Evolutionary conservation across 139 green algal species (phyloP).

Genomic region (Nannochloris sp.): DNA sequence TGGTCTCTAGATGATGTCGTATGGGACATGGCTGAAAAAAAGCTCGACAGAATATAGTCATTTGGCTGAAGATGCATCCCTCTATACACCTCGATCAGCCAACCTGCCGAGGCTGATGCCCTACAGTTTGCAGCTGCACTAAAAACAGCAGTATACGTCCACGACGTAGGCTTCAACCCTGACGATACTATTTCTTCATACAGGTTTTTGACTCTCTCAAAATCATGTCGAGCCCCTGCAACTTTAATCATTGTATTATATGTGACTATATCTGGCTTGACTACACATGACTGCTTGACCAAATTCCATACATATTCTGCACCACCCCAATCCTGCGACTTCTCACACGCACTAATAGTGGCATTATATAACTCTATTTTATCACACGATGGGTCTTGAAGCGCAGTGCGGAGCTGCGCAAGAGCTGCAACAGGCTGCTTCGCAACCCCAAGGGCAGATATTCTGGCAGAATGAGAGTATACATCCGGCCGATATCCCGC

Average conservation of each 20-base stretch:
- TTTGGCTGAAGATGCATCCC: conserved; percentile 32
- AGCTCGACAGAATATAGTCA: conserved; percentile 31
- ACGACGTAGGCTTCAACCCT: conserved; percentile 16
- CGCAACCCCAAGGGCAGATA: conserved; percentile 1
- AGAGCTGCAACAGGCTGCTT: conserved; percentile 17
- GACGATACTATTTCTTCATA: conserved; percentile 14
- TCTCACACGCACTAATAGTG: conserved; percentile 28
- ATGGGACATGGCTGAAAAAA: conserved; percentile 31
- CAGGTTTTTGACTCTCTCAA: conserved; percentile 13
- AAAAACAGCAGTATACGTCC: conserved; percentile 38
- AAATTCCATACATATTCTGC: conserved; percentile 16
- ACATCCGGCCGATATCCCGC: conserved; percentile 11
- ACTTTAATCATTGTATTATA: conserved; percentile 42
- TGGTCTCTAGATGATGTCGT: conserved; percentile 20
- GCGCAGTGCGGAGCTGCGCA: conserved; percentile 13
- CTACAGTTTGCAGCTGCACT: conserved; percentile 9
- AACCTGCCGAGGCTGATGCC: conserved; percentile 4
- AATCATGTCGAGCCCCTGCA: background rate
- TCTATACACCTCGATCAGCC: conserved; percentile 18
- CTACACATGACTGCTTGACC: conserved; percentile 10
- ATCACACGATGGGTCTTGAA: conserved; percentile 5
- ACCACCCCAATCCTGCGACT: conserved; percentile 18
- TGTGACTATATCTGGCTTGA: conserved; percentile 35
- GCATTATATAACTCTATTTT: conserved; percentile 35
- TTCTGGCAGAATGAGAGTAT: conserved; percentile 4